A percentile compares a stretch with the other conserved stretches of the same genome.
phyloP scores from a whole-genome alignment of 768 basidiomycete genomes.

The Suillus subaureus region DNA sequence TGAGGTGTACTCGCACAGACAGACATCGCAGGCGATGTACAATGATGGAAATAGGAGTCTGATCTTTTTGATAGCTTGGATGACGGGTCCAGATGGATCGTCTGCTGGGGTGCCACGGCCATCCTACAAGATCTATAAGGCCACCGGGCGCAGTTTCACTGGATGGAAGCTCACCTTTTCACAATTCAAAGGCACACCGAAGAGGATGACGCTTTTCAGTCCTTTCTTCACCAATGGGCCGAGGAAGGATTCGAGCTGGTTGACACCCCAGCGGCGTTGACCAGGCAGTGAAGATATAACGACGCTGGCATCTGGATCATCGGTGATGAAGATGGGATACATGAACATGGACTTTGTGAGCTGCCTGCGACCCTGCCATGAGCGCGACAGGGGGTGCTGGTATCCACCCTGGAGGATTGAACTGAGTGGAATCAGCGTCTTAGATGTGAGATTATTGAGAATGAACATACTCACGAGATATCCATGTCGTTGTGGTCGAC shows the following conservation, averaged over 20 bases:
- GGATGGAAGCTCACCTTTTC: conserved; percentile 60
- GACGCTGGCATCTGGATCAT: conserved; percentile 85
- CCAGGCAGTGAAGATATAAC: conserved; percentile 79
- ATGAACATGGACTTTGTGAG: conserved; percentile 95
- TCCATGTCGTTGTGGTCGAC: background rate
- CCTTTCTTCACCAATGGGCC: conserved; percentile 89
- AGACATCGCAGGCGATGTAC: conserved; percentile 94
- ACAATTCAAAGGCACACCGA: conserved; percentile 87
- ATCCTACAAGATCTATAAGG: conserved; percentile 53
- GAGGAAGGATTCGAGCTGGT: conserved; percentile 85
- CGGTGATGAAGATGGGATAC: conserved; percentile 99
- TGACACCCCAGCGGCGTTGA: conserved; percentile 94
- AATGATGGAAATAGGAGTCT: conserved; percentile 77
- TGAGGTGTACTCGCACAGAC: conserved; percentile 99
- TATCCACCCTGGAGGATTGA: conserved; percentile 94
- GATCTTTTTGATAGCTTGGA: conserved; percentile 84
- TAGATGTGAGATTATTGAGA: background rate
- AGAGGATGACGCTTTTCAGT: conserved; percentile 89
- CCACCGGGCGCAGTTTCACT: background rate
- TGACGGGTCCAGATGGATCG: conserved; percentile 88
- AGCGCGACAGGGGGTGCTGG: conserved; percentile 88
- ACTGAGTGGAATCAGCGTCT: conserved; percentile 33
- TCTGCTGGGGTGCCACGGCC: conserved; percentile 84
- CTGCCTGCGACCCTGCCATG: conserved; percentile 81
- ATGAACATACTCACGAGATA: background rate